A percentile compares a stretch with the other conserved stretches of the same genome.
Conservation (phyloP, 129 eudicot genomes). For the Kitagawia praeruptora region DNA sequence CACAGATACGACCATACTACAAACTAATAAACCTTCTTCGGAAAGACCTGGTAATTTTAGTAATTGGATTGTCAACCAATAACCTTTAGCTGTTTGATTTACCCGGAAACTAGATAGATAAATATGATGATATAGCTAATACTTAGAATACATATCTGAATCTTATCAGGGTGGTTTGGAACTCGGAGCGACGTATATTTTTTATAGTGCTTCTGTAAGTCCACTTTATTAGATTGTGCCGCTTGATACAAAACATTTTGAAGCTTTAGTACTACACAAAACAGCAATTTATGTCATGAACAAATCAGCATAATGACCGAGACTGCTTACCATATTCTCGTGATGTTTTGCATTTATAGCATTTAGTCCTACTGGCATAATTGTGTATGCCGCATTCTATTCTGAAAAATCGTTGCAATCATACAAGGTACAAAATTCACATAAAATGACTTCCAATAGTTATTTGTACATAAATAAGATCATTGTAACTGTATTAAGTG, state of each 20-base stretch:
- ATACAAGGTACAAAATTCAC: too few relatives aligned
- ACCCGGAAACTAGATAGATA: background rate
- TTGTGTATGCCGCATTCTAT: conserved; percentile 78
- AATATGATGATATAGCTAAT: background rate
- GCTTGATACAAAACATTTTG: conserved; percentile 16
- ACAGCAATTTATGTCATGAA: background rate
- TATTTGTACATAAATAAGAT: too few relatives aligned
- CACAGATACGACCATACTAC: background rate
- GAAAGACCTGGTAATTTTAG: background rate
- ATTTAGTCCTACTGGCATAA: conserved; percentile 84
- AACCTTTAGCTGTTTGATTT: background rate
- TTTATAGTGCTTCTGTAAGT: background rate
- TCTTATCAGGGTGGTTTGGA: background rate
- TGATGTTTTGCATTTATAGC: conserved; percentile 64
- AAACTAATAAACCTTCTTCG: background rate
- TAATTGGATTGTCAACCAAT: background rate
- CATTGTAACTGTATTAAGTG: too few relatives aligned
- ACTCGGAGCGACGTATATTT: too few relatives aligned
- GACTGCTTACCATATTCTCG: conserved; percentile 41
- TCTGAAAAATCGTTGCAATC: too few relatives aligned
- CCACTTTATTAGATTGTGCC: conserved; percentile 16
- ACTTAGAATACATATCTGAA: background rate
- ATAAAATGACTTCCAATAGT: too few relatives aligned
- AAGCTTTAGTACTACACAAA: background rate
- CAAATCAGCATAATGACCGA: background rate